Evolutionary conservation across 2,329 filamentous ascomycete genomes (phyloP).

Genomic region (Penicillium sumatraense): DNA sequence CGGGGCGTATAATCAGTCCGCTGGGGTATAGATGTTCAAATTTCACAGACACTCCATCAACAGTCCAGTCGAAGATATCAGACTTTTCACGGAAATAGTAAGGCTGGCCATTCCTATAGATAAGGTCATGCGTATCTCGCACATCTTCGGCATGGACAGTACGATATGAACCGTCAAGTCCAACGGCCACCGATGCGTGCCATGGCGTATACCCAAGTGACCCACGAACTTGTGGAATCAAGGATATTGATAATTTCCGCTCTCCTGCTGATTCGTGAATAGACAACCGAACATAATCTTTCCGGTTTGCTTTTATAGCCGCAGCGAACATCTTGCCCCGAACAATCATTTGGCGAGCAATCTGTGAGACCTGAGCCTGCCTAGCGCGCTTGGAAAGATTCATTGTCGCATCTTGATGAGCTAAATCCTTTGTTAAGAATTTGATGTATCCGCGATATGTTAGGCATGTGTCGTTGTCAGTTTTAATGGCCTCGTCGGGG

Average conservation of each 20-base stretch:
- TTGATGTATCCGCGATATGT: constrained; percentile 36
- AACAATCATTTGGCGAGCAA: constrained; percentile 32
- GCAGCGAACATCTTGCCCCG: constrained; percentile 34
- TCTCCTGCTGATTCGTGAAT: constrained; percentile 34
- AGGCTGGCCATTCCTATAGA: constrained; percentile 51
- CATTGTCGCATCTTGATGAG: constrained; percentile 19
- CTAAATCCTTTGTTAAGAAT: constrained; percentile 32
- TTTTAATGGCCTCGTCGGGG: constrained; percentile 30
- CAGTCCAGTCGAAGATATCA: constrained; percentile 48
- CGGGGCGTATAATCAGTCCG: constrained; percentile 28
- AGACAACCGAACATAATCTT: constrained; percentile 34
- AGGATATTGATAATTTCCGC: constrained; percentile 32
- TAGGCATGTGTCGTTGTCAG: constrained; percentile 32
- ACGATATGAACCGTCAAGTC: constrained; percentile 28
- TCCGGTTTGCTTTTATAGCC: constrained; percentile 31
- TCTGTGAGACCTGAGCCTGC: constrained; percentile 24
- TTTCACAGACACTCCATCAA: constrained; percentile 38
- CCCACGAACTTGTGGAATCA: constrained; percentile 29
- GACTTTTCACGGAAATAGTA: constrained; percentile 59
- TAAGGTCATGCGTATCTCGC: constrained; percentile 48
- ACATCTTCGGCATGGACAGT: constrained; percentile 32
- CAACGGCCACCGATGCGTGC: constrained; percentile 41
- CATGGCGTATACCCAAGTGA: constrained; percentile 36
- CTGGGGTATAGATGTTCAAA: constrained; percentile 54
- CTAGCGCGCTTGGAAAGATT: constrained; percentile 23